phyloP scores from a whole-genome alignment of 768 basidiomycete species.

The Tulasnella sp. region DNA sequence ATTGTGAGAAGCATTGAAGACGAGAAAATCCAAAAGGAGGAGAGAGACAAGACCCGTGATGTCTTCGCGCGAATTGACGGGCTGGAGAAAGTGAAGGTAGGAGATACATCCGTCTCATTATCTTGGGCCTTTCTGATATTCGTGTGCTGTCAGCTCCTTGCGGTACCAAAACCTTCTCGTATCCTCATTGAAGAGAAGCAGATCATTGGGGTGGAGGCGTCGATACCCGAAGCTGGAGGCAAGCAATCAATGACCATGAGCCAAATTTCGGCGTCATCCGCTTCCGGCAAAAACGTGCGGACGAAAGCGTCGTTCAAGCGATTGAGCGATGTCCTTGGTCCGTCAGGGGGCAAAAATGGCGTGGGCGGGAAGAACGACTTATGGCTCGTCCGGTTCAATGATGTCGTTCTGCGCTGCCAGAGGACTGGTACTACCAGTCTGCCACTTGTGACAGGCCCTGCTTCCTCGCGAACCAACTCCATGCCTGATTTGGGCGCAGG shows the following conservation, averaged over 20 bases:
- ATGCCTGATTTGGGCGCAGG: slow-evolving; percentile 73
- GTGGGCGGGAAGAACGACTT: slow-evolving; percentile 73
- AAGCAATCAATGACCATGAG: slow-evolving; percentile 14
- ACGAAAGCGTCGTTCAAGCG: slow-evolving; percentile 86
- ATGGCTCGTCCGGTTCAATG: slow-evolving; percentile 95
- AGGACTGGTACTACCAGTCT: slow-evolving; percentile 83
- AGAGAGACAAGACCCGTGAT: slow-evolving; percentile 91
- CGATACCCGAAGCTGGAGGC: slow-evolving; percentile 9
- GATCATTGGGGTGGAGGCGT: slow-evolving; percentile 39
- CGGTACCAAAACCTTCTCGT: slow-evolving; percentile 83
- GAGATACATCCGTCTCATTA: slow-evolving; percentile 2
- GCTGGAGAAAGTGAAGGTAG: slow-evolving; percentile 84
- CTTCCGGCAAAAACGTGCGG: slow-evolving; percentile 56
- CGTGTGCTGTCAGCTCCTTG: slow-evolving; percentile 46
- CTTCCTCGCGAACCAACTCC: slow-evolving; percentile 55
- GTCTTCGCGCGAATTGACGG: slow-evolving; percentile 96
- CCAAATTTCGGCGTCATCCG: slow-evolving; percentile 38
- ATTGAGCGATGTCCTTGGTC: slow-evolving; percentile 76
- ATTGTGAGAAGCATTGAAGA: slow-evolving; percentile 97
- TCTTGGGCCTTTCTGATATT: neutral
- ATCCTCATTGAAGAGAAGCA: slow-evolving; percentile 73
- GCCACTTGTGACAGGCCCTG: slow-evolving; percentile 49
- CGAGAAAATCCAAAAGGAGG: slow-evolving; percentile 95
- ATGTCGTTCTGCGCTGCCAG: slow-evolving; percentile 90
- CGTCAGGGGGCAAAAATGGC: slow-evolving; percentile 38